These are phyloP conservation scores for Euphorbia celastroides DNA, from an alignment of 441 rosid genomes.

Conservation along the genomic window DNA sequence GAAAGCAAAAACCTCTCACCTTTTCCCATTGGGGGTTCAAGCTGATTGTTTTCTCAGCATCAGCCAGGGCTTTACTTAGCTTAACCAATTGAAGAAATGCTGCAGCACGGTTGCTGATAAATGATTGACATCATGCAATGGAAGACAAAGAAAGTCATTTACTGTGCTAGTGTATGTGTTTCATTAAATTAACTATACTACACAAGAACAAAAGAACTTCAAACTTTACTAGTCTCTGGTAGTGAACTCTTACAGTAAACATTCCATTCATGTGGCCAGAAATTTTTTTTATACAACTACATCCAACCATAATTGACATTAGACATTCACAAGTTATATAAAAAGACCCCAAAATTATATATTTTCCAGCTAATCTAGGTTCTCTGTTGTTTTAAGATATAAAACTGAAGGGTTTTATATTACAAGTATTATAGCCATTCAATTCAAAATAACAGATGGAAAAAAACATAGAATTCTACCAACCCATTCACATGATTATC, in stretches of 20 bases:
- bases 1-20: slow-evolving; percentile 30
- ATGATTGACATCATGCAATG: slow-evolving; percentile 13
- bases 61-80: slow-evolving; percentile 86
- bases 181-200: not conserved
- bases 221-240: not conserved
- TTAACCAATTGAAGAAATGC: slow-evolving; percentile 84
- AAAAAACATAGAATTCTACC: not conserved
- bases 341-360: not conserved
- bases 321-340: not conserved
- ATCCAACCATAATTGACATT: not conserved
- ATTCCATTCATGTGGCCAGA: not conserved
- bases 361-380: not conserved
- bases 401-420: not conserved
- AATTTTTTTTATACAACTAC: not conserved
- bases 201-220: not conserved
- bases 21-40: slow-evolving; percentile 96
- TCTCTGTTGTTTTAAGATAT: not conserved
- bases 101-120: slow-evolving; percentile 88
- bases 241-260: not conserved
- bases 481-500: not conserved
- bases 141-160: not conserved
- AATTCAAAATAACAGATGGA: not conserved
- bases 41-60: slow-evolving; percentile 82
- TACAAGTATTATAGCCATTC: not conserved
- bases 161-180: not conserved